phyloP scores from a whole-genome alignment of 2,329 filamentous ascomycete genomes.

The Sporothrix luriei region DNA sequence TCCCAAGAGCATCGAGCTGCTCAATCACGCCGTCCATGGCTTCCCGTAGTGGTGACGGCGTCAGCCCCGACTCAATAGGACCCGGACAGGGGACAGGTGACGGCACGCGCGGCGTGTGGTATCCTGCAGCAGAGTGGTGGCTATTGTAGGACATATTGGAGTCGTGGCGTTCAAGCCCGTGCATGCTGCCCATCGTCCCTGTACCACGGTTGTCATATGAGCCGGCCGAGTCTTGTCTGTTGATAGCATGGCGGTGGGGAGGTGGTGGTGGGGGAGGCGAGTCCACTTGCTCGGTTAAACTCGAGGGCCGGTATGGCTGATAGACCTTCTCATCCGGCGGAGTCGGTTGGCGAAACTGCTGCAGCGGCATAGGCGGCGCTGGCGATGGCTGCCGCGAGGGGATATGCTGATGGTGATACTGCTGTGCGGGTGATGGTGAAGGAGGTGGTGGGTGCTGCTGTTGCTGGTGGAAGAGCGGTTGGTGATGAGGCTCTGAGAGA shows the following conservation, averaged over 20 bases:
- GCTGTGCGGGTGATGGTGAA: conserved; percentile 23
- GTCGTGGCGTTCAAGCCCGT: conserved; percentile 41
- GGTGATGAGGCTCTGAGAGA: conserved; percentile 19
- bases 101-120: conserved; percentile 58
- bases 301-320: conserved; percentile 36
- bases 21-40: conserved; percentile 99
- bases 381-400: conserved; percentile 34
- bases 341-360: conserved; percentile 36
- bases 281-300: conserved; percentile 45
- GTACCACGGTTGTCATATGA: conserved; percentile 41
- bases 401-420: conserved; percentile 34
- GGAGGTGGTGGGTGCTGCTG: conserved; percentile 20
- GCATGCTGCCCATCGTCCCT: not conserved
- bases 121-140: conserved; percentile 42
- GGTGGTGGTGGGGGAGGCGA: conserved; percentile 81
- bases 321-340: conserved; percentile 34
- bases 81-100: conserved; percentile 71
- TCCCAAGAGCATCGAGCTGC: conserved; percentile 82
- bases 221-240: conserved; percentile 41
- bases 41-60: conserved; percentile 86
- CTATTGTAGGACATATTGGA: conserved; percentile 46
- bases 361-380: conserved; percentile 28
- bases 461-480: conserved; percentile 30
- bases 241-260: conserved; percentile 69
- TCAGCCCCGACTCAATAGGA: conserved; percentile 63